Evolutionary conservation across 345 rosid species (phyloP).

Genomic region (Heritiera littoralis): DNA sequence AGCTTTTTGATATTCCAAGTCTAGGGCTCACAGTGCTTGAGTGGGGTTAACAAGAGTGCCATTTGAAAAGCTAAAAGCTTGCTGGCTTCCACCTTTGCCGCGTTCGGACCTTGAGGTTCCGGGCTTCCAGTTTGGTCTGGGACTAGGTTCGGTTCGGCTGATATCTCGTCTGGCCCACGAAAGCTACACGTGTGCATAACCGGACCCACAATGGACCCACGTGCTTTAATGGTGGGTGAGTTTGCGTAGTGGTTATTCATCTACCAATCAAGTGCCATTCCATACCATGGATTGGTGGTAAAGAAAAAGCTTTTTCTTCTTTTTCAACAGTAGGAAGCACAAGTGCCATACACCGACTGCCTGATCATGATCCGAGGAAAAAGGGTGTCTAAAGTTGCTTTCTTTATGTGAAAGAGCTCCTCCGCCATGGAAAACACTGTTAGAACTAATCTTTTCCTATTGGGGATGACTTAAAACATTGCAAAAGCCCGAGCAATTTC

Average conservation of each 20-base stretch:
- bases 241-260: neutral
- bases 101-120: conserved; percentile 2
- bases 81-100: neutral
- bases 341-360: neutral
- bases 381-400: neutral
- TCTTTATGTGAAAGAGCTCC: neutral
- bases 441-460: neutral
- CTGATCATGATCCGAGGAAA: neutral
- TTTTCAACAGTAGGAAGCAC: neutral
- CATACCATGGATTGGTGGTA: neutral
- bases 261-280: neutral
- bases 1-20: neutral
- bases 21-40: conserved; percentile 24
- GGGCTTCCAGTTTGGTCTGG: neutral
- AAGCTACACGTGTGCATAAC: neutral
- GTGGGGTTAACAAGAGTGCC: neutral
- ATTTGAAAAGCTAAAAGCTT: conserved; percentile 19
- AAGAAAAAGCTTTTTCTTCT: neutral
- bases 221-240: neutral
- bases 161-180: conserved; percentile 5
- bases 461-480: neutral
- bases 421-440: neutral
- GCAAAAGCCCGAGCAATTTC: neutral
- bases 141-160: neutral
- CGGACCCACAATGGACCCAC: neutral